Evolutionary conservation across 1,284 basidiomycete genomes (phyloP), one percentile per base, ranked within the genome.

Genomic region (Schizophyllum commune): DNA sequence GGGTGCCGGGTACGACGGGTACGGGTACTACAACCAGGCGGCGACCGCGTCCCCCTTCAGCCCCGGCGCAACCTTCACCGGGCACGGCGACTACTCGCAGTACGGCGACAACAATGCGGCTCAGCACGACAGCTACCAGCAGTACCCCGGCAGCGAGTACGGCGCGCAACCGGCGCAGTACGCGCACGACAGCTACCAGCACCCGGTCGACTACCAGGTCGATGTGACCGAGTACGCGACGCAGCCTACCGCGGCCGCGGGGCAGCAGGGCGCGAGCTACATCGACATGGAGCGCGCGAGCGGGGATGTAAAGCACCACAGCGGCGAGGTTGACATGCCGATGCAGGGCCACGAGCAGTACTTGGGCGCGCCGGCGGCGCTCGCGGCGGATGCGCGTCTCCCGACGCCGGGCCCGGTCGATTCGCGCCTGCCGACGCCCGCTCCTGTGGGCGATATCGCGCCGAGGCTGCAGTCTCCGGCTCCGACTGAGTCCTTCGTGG

Each of bases 401-500:
- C 39, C 39, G 39, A 47, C 39, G 39, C 39, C 39, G 9, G 39
- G 39, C 17, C 39, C 17, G 9, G 39, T 47, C 39, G 39, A 47
- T 8, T 11, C 39, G 39, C 39, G 39, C 39, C 39, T 47, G 39
- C 39, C 39, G 39, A 47, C 39, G 39, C 39, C 39, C 17, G 39
- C 13, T 47, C 39, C 17, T 47, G 39, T 47, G 39, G 17, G 39
- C 39, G 39, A 47, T 17, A 17, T 47, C 13, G 39, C 39, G 39
- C 39, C 39, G 39, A 47, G 39, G 39, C 39, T 47, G 20, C 32
- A 17, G 33, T n/a, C 54, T 6, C 52, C 32, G 32, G 33, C 52
- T 32, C 60, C 60, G 33, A 27, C 56, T 19, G 27, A 52, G 47
- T 19, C 57, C 34, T 53, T 55, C 54, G 60, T 52, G 32, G 52